Evolutionary conservation across 805 yeast genomes (phyloP).

Genomic region (Candida maesae): DNA sequence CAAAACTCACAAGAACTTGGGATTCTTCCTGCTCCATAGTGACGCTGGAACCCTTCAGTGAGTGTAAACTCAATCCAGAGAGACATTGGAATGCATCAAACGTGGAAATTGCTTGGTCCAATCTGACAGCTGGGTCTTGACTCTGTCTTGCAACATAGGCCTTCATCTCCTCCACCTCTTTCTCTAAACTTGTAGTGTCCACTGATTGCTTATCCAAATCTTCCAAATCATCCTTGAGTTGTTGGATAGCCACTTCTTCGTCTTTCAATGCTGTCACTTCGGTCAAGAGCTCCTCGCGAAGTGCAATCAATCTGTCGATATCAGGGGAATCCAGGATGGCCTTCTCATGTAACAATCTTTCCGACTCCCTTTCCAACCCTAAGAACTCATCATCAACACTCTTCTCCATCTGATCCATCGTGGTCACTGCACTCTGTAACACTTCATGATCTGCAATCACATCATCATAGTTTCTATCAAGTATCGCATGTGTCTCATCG

Average conservation of each 20-base stretch:
- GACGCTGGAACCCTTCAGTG: conserved; percentile 11
- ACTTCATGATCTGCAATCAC: conserved; percentile 12
- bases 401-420: conserved; percentile 6
- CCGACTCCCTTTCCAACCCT: neutral
- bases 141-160: conserved; percentile 16
- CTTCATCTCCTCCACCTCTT: conserved; percentile 15
- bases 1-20: conserved; percentile 8
- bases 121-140: conserved; percentile 21
- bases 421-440: conserved; percentile 1
- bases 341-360: conserved; percentile 7
- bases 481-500: conserved; percentile 21
- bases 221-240: conserved; percentile 11
- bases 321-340: conserved; percentile 16
- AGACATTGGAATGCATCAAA: conserved; percentile 14
- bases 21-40: conserved; percentile 7
- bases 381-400: conserved; percentile 1
- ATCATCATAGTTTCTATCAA: conserved; percentile 12
- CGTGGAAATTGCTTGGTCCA: conserved; percentile 7
- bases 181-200: conserved; percentile 19
- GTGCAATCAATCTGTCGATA: too few species aligned
- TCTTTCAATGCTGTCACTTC: conserved; percentile 5
- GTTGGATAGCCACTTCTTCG: conserved; percentile 3
- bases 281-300: conserved; percentile 12
- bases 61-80: conserved; percentile 14
- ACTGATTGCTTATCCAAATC: conserved; percentile 7